Conservation (phyloP, 805 yeast genomes). For the Wickerhamiella dianesei region DNA sequence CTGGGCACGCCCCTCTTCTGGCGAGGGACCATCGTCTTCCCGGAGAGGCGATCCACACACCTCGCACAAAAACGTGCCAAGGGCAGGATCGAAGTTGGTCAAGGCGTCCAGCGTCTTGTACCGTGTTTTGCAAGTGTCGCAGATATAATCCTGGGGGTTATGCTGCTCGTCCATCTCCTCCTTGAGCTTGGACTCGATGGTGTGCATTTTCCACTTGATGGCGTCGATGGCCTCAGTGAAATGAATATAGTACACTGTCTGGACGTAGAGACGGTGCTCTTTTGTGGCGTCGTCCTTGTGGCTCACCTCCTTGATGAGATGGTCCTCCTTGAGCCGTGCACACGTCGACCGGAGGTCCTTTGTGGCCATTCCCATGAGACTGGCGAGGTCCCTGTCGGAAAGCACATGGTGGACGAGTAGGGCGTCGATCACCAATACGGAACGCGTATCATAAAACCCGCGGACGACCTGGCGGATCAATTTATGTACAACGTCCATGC, state of each 20-base stretch:
- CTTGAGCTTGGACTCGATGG: constrained; percentile 62
- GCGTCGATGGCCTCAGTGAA: constrained; percentile 90
- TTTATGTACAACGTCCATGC: constrained; percentile 31
- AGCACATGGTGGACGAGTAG: constrained; percentile 75
- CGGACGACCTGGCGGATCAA: constrained; percentile 69
- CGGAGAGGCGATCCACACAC: constrained; percentile 62
- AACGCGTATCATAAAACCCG: constrained; percentile 77
- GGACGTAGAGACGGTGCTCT: constrained; percentile 47
- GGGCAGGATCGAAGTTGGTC: constrained; percentile 64
- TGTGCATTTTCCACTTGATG: constrained; percentile 90
- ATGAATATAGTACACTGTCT: constrained; percentile 78
- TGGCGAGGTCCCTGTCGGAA: constrained; percentile 81
- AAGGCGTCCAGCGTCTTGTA: constrained; percentile 82
- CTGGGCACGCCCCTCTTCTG: constrained; percentile 56
- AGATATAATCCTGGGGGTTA: constrained; percentile 87
- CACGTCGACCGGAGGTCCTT: constrained; percentile 78
- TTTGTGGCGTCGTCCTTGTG: constrained; percentile 40
- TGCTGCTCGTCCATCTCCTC: constrained; percentile 73
- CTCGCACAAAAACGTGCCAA: constrained; percentile 69
- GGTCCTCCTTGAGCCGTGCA: constrained; percentile 70
- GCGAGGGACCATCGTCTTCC: constrained; percentile 81
- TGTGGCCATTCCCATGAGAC: constrained; percentile 66
- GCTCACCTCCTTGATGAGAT: constrained; percentile 35
- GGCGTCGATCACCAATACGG: constrained; percentile 76
- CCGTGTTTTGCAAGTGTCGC: constrained; percentile 72